Percentiles rank a stretch among this genome's conserved stretches.
These are phyloP conservation scores for Aristolochia fimbriata DNA, from an alignment of 164 flowering plant species.

Conservation along the genomic window DNA sequence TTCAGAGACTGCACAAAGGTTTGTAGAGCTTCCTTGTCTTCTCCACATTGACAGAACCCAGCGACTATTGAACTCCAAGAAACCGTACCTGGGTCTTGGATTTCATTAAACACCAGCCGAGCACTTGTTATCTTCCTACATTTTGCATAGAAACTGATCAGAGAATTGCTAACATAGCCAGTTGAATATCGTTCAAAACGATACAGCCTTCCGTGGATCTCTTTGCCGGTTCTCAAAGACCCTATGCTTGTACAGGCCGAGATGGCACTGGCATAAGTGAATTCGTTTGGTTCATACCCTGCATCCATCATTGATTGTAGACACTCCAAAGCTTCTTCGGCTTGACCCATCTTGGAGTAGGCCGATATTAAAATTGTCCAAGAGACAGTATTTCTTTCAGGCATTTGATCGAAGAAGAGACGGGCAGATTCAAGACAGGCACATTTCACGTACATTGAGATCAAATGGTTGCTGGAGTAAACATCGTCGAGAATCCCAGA, in stretches of 20 bases:
- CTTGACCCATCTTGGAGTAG: slow-evolving; percentile 6
- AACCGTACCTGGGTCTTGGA: slow-evolving; percentile 19
- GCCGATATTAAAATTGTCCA: slow-evolving; percentile 13
- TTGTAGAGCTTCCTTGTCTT: slow-evolving; percentile 22
- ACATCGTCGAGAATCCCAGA: slow-evolving; percentile 25
- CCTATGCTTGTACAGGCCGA: slow-evolving; percentile 7
- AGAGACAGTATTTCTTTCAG: slow-evolving; percentile 12
- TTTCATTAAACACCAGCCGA: slow-evolving; percentile 23
- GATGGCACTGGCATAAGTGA: slow-evolving; percentile 12
- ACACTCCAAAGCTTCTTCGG: slow-evolving; percentile 7
- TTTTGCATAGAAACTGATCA: slow-evolving; percentile 40
- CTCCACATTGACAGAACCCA: slow-evolving; percentile 23
- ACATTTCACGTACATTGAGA: slow-evolving; percentile 12
- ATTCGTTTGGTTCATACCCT: slow-evolving; percentile 25
- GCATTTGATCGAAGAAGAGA: slow-evolving; percentile 5
- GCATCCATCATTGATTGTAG: slow-evolving; percentile 19
- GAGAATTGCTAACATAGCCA: slow-evolving; percentile 23
- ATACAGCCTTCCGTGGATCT: slow-evolving; percentile 31
- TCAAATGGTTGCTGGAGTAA: slow-evolving; percentile 27
- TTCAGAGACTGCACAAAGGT: slow-evolving; percentile 18
- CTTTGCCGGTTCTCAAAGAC: slow-evolving; percentile 26
- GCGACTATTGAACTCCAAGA: slow-evolving; percentile 31
- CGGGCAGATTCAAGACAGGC: slow-evolving; percentile 5
- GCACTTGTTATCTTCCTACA: slow-evolving; percentile 22
- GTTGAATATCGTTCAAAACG: slow-evolving; percentile 16